Evolutionary conservation across 2,329 filamentous ascomycete species (phyloP).

Genomic region (Gaeumannomyces sp.): DNA sequence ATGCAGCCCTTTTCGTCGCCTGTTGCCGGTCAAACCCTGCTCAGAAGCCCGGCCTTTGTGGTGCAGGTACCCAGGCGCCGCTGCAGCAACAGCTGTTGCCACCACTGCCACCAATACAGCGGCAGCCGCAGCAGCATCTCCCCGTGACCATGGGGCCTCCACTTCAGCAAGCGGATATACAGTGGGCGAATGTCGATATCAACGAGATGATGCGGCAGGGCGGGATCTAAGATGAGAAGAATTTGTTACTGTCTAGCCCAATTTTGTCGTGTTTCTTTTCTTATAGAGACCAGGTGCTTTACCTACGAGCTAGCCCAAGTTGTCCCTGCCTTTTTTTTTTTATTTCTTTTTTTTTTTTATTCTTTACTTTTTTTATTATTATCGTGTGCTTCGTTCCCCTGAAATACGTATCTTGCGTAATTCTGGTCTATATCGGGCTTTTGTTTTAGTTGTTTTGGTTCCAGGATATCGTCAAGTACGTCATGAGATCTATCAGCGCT

Average conservation of each 20-base stretch:
- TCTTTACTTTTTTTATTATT: background rate
- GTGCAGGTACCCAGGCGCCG: background rate
- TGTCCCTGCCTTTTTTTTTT: background rate
- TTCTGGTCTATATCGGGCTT: too few relatives aligned
- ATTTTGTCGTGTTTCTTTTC: background rate
- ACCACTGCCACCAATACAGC: constrained; percentile 6
- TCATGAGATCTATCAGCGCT: too few relatives aligned
- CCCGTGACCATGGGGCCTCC: constrained; percentile 22
- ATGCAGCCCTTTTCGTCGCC: background rate
- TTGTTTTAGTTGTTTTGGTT: too few relatives aligned
- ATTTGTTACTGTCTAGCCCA: too few relatives aligned
- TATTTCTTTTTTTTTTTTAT: background rate
- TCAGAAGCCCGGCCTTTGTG: background rate
- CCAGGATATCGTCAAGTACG: too few relatives aligned
- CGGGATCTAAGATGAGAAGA: constrained; percentile 12
- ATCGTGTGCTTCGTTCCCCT: background rate
- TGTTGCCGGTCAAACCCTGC: constrained; percentile 1
- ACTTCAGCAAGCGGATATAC: constrained; percentile 26
- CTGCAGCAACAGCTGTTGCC: constrained; percentile 10
- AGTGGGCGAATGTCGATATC: constrained; percentile 40
- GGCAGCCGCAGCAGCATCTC: constrained; percentile 23
- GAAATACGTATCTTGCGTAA: too few relatives aligned
- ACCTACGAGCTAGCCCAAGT: background rate
- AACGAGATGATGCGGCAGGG: constrained; percentile 35
- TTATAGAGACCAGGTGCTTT: background rate